These are phyloP conservation scores for Metschnikowia lachancei DNA, from an alignment of 805 yeast genomes.

Conservation along the genomic window DNA sequence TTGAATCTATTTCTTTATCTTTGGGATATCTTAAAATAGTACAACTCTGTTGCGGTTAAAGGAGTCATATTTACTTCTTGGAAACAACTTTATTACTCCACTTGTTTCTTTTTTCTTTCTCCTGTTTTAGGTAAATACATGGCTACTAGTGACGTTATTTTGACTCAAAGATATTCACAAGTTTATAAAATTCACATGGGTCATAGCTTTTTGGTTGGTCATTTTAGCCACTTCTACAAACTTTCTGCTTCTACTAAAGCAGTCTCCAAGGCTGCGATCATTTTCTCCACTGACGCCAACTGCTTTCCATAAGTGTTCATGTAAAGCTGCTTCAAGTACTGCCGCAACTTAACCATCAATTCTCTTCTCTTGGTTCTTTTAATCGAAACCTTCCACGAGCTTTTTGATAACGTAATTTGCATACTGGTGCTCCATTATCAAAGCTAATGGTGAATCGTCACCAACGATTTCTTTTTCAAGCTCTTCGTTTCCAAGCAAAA, in stretches of 20 bases:
- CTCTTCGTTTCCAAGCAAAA: slow-evolving; percentile 53
- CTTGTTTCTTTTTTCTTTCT: not conserved
- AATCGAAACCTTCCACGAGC: slow-evolving; percentile 74
- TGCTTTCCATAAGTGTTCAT: slow-evolving; percentile 73
- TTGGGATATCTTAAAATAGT: not conserved
- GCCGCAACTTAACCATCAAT: slow-evolving; percentile 72
- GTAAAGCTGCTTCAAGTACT: slow-evolving; percentile 71
- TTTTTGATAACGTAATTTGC: slow-evolving; percentile 97
- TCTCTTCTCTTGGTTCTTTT: slow-evolving; percentile 60
- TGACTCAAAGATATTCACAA: slow-evolving; percentile 4
- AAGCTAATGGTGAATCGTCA: slow-evolving; percentile 69
- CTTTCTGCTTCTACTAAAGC: slow-evolving; percentile 41
- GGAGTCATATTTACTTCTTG: not conserved
- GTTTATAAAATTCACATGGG: not conserved
- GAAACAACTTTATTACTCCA: not conserved
- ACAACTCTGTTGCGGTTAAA: not conserved
- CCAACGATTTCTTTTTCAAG: slow-evolving; percentile 46
- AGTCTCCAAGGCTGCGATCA: slow-evolving; percentile 55
- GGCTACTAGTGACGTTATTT: not conserved
- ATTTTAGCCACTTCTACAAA: not conserved
- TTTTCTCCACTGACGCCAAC: slow-evolving; percentile 75
- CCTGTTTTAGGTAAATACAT: not conserved
- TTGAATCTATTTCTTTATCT: not conserved
- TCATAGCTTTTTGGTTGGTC: not conserved
- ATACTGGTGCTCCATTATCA: slow-evolving; percentile 97